phyloP scores from a whole-genome alignment of 2,329 filamentous ascomycete genomes.

The Aspergillus sp. region DNA sequence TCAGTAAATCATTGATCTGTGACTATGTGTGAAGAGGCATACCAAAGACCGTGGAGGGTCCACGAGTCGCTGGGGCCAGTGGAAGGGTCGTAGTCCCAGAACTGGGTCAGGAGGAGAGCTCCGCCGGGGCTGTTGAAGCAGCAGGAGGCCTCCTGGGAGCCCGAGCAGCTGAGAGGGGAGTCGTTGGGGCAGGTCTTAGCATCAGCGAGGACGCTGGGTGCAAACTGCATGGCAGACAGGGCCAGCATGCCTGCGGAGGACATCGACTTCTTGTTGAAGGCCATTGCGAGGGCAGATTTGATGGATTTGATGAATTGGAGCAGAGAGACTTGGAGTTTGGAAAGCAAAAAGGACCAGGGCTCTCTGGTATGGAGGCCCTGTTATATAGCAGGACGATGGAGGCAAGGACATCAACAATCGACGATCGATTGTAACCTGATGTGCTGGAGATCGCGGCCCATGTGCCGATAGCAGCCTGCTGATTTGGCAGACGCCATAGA shows the following conservation, averaged over 20 bases:
- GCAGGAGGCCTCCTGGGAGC: conserved; percentile 51
- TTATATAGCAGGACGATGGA: conserved; percentile 10
- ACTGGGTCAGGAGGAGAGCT: conserved; percentile 58
- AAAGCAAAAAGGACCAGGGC: neutral
- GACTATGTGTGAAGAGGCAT: conserved; percentile 13
- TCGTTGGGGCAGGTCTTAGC: conserved; percentile 31
- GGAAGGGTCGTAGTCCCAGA: conserved; percentile 59
- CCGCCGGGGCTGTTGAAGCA: conserved; percentile 62
- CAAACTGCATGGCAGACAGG: conserved; percentile 22
- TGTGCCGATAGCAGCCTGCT: conserved; percentile 26
- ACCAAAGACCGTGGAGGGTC: conserved; percentile 61
- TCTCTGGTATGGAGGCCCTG: neutral
- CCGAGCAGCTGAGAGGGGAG: conserved; percentile 56
- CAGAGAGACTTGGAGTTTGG: neutral
- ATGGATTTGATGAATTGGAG: neutral
- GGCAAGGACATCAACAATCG: neutral
- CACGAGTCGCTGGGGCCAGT: conserved; percentile 57
- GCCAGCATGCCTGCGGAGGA: conserved; percentile 24
- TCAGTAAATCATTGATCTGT: neutral
- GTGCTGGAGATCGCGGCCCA: conserved; percentile 22
- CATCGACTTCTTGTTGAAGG: conserved; percentile 12
- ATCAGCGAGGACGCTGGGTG: conserved; percentile 22
- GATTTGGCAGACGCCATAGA: conserved; percentile 22
- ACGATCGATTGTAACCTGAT: conserved; percentile 3
- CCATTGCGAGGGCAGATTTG: conserved; percentile 16